Evolutionary conservation across 176 grass and related monocot genomes (phyloP).

Genomic region (Bolboschoenus planiculmis): DNA sequence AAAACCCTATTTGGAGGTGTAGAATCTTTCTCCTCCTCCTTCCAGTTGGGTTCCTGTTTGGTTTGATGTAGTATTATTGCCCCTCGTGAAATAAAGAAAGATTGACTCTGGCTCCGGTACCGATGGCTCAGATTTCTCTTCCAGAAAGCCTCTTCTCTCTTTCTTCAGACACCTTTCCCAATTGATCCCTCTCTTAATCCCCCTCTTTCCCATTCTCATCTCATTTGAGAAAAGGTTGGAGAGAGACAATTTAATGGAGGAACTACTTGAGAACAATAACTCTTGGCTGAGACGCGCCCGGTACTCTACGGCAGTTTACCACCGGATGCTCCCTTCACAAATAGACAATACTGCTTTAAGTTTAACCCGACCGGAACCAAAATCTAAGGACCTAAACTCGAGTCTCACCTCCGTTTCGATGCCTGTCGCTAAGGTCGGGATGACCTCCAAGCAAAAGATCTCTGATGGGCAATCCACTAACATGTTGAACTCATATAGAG

Average conservation of each 20-base stretch:
- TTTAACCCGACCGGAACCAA: conserved; percentile 24
- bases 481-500: conserved; percentile 23
- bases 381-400: conserved; percentile 29
- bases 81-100: not conserved
- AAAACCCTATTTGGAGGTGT: conserved; percentile 18
- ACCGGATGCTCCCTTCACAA: conserved; percentile 40
- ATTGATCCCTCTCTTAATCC: not conserved
- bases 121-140: conserved; percentile 12
- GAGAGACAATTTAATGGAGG: not conserved
- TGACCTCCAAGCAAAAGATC: not conserved
- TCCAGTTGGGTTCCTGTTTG: conserved; percentile 20
- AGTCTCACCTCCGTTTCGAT: conserved; percentile 33
- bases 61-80: conserved; percentile 3
- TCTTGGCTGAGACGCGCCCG: conserved; percentile 82
- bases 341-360: conserved; percentile 34
- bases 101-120: not conserved
- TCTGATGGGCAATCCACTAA: conserved; percentile 28
- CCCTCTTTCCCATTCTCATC: not conserved
- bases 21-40: conserved; percentile 22
- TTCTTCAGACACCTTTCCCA: conserved; percentile 1
- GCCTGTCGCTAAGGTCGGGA: not conserved
- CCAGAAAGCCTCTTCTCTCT: conserved; percentile 10
- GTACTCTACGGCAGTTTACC: conserved; percentile 64
- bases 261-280: conserved; percentile 57
- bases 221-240: not conserved